Conservation (phyloP, 768 basidiomycete genomes). For the Psilocybe azurescens region DNA sequence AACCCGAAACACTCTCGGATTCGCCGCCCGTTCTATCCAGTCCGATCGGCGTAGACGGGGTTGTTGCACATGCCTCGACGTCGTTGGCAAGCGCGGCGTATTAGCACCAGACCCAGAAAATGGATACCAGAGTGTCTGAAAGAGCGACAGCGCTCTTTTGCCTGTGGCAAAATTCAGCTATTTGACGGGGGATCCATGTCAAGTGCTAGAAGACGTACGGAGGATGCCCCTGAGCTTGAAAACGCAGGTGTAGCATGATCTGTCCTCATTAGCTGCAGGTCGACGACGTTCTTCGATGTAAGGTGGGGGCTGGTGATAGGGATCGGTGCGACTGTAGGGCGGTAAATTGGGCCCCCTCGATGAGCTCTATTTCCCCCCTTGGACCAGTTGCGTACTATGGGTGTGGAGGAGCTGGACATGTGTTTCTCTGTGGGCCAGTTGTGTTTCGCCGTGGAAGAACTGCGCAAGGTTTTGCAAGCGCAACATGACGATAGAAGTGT, state of each 20-base stretch:
- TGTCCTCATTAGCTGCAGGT: not conserved
- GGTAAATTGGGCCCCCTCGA: not conserved
- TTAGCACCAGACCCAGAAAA: not conserved
- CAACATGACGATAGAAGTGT: too few relatives aligned
- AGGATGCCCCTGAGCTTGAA: not conserved
- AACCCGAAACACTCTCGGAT: not conserved
- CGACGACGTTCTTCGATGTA: not conserved
- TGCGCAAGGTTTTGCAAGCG: too few relatives aligned
- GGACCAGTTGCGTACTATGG: too few relatives aligned
- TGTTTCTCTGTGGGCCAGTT: too few relatives aligned
- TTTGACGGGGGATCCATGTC: not conserved
- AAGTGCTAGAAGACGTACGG: not conserved
- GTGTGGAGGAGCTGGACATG: too few relatives aligned
- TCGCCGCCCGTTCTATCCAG: not conserved
- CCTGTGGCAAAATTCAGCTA: not conserved
- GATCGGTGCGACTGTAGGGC: not conserved
- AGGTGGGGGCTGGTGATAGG: not conserved
- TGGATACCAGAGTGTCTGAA: not conserved
- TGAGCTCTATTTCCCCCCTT: not conserved
- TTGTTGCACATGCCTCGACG: not conserved
- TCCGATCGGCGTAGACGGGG: slow-evolving; percentile 5
- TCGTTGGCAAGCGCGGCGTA: not conserved
- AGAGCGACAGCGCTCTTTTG: not conserved
- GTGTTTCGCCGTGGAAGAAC: too few relatives aligned
- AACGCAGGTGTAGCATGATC: not conserved